phyloP scores from a whole-genome alignment of 192 early-diverging fungal genomes.

The Ambispora gerdemannii region DNA sequence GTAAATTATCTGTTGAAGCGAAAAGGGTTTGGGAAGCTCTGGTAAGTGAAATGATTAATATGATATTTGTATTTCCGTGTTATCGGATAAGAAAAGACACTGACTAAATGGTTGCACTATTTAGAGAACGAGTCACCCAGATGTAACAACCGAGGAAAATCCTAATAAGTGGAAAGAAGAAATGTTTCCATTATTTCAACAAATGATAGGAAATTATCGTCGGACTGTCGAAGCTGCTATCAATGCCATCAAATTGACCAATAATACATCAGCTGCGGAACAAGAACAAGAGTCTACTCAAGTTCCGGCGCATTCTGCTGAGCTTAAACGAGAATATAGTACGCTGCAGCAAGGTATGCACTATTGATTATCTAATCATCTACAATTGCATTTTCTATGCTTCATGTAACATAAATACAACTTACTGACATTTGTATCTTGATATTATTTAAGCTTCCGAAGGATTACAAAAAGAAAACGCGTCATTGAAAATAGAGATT shows the following conservation, averaged over 20 bases:
- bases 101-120: not conserved
- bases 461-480: constrained; percentile 11
- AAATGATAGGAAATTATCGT: constrained; percentile 4
- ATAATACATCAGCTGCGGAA: not conserved
- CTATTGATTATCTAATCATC: not conserved
- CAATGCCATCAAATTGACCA: not conserved
- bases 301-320: not conserved
- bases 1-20: no score
- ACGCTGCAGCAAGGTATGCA: not conserved
- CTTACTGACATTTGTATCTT: not conserved
- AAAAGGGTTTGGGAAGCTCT: no score
- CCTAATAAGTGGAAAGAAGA: no score
- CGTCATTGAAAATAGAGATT: not conserved
- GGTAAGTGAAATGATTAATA: no score
- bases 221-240: not conserved
- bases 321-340: constrained; percentile 4
- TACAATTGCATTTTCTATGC: not conserved
- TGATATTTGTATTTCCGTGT: no score
- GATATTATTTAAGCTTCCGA: not conserved
- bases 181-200: not conserved
- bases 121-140: not conserved
- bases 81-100: no score
- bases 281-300: not conserved
- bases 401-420: not conserved
- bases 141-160: not conserved